Conservation (phyloP, 2,329 filamentous ascomycete genomes). For the Claviceps maximensis region DNA sequence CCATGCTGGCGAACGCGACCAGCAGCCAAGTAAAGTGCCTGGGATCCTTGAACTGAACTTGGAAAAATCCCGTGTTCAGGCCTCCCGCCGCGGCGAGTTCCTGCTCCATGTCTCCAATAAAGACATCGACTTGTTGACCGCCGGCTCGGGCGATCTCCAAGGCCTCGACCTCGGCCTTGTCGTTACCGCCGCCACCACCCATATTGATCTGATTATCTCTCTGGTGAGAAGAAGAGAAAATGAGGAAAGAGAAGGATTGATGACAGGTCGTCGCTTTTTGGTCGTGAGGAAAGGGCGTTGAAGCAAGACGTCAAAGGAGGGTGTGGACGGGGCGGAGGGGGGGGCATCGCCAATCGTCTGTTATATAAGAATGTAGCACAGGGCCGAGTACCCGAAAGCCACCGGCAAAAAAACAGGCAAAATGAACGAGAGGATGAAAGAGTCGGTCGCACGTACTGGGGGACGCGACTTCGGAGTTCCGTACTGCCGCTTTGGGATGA, state of each 20-base stretch:
- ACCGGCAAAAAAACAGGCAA: neutral
- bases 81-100: constrained; percentile 23
- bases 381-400: too few species aligned
- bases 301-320: neutral
- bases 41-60: constrained; percentile 47
- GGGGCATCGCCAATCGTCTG: neutral
- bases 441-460: neutral
- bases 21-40: constrained; percentile 54
- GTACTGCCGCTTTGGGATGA: neutral
- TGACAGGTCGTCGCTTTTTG: neutral
- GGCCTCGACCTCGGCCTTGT: constrained; percentile 21
- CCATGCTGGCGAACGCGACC: constrained; percentile 62
- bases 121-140: constrained; percentile 22
- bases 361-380: neutral
- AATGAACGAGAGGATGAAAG: neutral
- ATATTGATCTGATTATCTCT: neutral
- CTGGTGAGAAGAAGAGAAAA: neutral
- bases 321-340: neutral
- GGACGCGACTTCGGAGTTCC: neutral
- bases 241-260: neutral
- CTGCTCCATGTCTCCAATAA: constrained; percentile 28
- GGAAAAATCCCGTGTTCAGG: constrained; percentile 29
- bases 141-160: constrained; percentile 23
- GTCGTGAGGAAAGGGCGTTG: neutral
- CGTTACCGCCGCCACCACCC: constrained; percentile 7